Base-by-base conservation (phyloP, 371 early-diverging fungal species). In the Saksenaea oblongispora region DNA sequence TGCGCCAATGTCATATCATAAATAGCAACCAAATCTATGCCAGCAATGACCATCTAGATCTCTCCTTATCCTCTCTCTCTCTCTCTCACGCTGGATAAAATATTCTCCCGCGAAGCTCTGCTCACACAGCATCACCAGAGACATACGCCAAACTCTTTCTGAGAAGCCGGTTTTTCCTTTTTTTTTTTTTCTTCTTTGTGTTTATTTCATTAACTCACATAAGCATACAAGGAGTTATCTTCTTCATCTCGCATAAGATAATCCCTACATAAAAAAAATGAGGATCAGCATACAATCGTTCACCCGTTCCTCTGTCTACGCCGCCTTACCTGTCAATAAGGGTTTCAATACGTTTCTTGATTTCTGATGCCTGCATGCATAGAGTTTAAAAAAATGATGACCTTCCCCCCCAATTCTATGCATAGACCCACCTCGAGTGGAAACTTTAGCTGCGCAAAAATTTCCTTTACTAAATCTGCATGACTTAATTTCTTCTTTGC, bases 321-420 rank as follows among this genome's bases (percentile, higher is more conserved):
- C 27, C 44, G 34, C 14, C 24, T 56, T 69, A 73, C 70, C 72
- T 62, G 54, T 97, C 97, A 64, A 97, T 93, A 57, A 98, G 72
- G 3, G 89, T 84, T 65, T 97, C 97, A 42, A 98, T 92, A 28
- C 95, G 84, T 72, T 91, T 92, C 75, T 98, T 97, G 53, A 94
- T 62, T 61, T 92, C 91, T 18, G 77, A 51, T 0, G 91, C 76
- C 88, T 93, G 58, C 60, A 36, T 17, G 24, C 26, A 56, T 17
- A 53, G 37, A 36, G 27, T 26, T n/a, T 18, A 56, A 27, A 65
- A 64, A n/a, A 22, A 41, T 18, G 7, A 34, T 10, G 41, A 57
- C 15, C 9, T 2, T 26, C 22, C 41, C 24, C 5, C 34, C 26
- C 17, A 27, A 41, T 55, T 39, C 47, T 15, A 42, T 22, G 14